phyloP scores from a whole-genome alignment of 495 filamentous ascomycete genomes.

The Penicillium ochrochloron region DNA sequence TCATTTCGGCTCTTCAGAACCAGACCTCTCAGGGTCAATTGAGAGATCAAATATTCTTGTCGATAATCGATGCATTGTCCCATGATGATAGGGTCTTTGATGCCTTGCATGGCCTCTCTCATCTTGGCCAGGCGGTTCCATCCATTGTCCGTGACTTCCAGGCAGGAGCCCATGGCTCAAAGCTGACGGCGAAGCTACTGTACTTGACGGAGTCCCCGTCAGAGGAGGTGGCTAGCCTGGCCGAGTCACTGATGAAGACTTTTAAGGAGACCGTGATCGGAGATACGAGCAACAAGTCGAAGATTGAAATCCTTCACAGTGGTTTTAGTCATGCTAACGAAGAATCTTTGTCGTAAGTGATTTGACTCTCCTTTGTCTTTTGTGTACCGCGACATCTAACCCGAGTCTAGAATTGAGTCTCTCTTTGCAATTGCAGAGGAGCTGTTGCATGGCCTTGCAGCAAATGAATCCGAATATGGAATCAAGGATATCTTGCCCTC shows the following conservation, averaged over 20 bases:
- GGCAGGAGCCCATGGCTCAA: conserved; percentile 51
- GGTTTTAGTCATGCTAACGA: conserved; percentile 54
- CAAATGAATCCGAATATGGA: conserved; percentile 34
- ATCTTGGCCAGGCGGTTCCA: conserved; percentile 44
- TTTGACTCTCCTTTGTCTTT: background rate
- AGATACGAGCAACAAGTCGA: conserved; percentile 45
- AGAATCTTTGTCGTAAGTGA: conserved; percentile 58
- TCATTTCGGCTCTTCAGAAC: conserved; percentile 52
- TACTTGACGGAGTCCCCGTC: conserved; percentile 60
- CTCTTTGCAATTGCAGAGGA: conserved; percentile 58
- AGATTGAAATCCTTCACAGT: conserved; percentile 55
- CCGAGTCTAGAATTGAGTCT: conserved; percentile 51
- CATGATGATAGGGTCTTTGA: conserved; percentile 36
- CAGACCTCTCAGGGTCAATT: conserved; percentile 47
- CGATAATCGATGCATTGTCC: conserved; percentile 43
- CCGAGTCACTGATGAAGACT: conserved; percentile 48
- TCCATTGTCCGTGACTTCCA: conserved; percentile 44
- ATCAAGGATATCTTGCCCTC: conserved; percentile 55
- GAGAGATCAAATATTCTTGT: conserved; percentile 47
- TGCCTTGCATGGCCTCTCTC: conserved; percentile 45
- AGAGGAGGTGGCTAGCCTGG: conserved; percentile 56
- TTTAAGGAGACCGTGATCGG: conserved; percentile 44
- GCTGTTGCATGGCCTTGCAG: conserved; percentile 46
- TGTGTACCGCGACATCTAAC: conserved; percentile 17
- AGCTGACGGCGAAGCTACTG: conserved; percentile 59